Evolutionary conservation across 768 basidiomycete genomes (phyloP).

Genomic region (Galerina marginata): DNA sequence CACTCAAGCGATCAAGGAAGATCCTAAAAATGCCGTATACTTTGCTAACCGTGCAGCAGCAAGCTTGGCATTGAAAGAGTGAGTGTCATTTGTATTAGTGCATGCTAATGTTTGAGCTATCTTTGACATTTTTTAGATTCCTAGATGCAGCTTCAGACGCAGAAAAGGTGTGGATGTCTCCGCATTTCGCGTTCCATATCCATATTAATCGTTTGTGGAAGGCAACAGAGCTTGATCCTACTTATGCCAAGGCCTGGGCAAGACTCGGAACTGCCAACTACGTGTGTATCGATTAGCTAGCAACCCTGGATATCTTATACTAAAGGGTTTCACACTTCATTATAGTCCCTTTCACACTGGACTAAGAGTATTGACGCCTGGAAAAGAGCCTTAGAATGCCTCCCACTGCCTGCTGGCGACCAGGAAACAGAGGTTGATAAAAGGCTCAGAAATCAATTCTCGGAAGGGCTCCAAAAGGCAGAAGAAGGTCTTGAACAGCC

Average conservation of each 20-base stretch:
- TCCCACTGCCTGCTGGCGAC: slow-evolving; percentile 29
- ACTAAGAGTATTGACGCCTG: slow-evolving; percentile 28
- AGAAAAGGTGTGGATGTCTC: slow-evolving; percentile 25
- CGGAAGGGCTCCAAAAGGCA: slow-evolving; percentile 31
- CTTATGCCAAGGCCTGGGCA: slow-evolving; percentile 48
- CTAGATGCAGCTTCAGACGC: slow-evolving; percentile 38
- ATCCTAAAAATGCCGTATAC: slow-evolving; percentile 44
- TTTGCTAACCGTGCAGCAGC: slow-evolving; percentile 54
- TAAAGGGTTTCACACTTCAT: neutral
- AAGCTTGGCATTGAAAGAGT: slow-evolving; percentile 42
- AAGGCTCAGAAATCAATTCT: slow-evolving; percentile 41
- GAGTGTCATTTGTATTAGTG: neutral
- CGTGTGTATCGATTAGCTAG: slow-evolving; percentile 22
- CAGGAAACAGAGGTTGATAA: slow-evolving; percentile 33
- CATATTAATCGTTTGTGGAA: slow-evolving; percentile 8
- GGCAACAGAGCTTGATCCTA: slow-evolving; percentile 46
- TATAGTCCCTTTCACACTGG: slow-evolving; percentile 29
- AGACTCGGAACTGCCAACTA: slow-evolving; percentile 40
- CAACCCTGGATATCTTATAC: too few species aligned
- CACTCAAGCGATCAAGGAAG: slow-evolving; percentile 44
- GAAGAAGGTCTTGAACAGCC: slow-evolving; percentile 15
- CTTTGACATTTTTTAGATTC: slow-evolving; percentile 25
- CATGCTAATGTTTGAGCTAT: neutral
- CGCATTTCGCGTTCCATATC: neutral
- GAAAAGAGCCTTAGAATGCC: slow-evolving; percentile 36